Base-by-base conservation (phyloP, 148 eudicot genomes). In the Fagopyrum tataricum region DNA sequence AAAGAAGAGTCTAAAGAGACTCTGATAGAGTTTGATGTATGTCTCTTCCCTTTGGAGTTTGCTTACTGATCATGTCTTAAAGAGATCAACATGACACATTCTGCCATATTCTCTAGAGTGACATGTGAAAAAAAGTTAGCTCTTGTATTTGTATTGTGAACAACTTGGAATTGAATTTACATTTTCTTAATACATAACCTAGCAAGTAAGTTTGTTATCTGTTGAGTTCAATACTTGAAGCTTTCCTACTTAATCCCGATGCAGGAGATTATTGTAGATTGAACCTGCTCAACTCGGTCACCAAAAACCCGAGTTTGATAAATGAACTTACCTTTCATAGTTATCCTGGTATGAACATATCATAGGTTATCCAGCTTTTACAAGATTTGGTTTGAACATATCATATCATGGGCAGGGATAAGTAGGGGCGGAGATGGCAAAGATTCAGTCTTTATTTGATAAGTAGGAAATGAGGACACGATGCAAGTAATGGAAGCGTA, bases 1-100 rank as follows among this genome's bases (percentile, higher is more conserved):
- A 64, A 92, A 92, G 96, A 88, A 85, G 79, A 92, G 95, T 80
- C 73, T 85, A 82, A 90, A 90, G 86, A 91, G 94, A 85, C 83
- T 90, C 72, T 90, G 83, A 84, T 61, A 91, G 94, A 85, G 82
- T 90, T 72, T 90, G 83, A 84, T 61, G 69, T 64, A 5, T 64
- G 69, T 64, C 39, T 37, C 43, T 64, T 64, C 43, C 15, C 8
- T n/a, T 31, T 61, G 67, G 62, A 61, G 67, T 61, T 61, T 26
- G 67, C 67, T 11, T 18, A 55, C 11, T 62, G n/a, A 62, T 62
- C 67, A 26, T 62, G 43, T 61, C 42, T 26, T 31, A 31, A 55
- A 61, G 67, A 61, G 41, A 61, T 61, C 67, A 64, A 37, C 44
- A 37, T 61, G 40, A 10, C 67, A 24, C 59, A 55, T 55, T 55